Evolutionary conservation across 202 grass and related monocot species (phyloP).

Genomic region (Setaria italica): DNA sequence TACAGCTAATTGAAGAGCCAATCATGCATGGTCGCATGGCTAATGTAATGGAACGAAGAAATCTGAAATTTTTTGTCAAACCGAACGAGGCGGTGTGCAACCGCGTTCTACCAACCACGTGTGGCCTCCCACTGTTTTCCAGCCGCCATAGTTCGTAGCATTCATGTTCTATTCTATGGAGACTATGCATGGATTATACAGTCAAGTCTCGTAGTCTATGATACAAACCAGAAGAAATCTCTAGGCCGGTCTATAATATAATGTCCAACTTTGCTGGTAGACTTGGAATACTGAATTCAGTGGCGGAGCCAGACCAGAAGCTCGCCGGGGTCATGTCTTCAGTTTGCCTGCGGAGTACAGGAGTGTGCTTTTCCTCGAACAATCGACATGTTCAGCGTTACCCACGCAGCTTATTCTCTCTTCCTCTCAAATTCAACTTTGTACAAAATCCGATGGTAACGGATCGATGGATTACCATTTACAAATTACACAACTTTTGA

Average conservation of each 20-base stretch:
- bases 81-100: not conserved
- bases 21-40: too few relatives aligned
- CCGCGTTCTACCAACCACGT: conserved; percentile 13
- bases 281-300: not conserved
- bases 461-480: not conserved
- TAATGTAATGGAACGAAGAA: not conserved
- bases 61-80: not conserved
- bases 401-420: too few relatives aligned
- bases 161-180: not conserved
- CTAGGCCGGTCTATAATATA: not conserved
- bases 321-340: not conserved
- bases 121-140: conserved; percentile 1
- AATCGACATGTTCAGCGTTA: too few relatives aligned
- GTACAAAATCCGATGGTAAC: not conserved
- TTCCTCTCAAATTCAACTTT: not conserved
- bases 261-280: not conserved
- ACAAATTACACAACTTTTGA: not conserved
- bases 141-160: not conserved
- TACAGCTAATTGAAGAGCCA: too few relatives aligned
- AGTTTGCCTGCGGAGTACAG: not conserved
- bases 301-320: too few relatives aligned
- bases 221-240: not conserved
- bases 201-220: not conserved
- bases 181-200: not conserved
- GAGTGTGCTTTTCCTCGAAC: too few relatives aligned